phyloP scores from a whole-genome alignment of 2,329 filamentous ascomycete genomes.

The Aspergillus aculeatinus region DNA sequence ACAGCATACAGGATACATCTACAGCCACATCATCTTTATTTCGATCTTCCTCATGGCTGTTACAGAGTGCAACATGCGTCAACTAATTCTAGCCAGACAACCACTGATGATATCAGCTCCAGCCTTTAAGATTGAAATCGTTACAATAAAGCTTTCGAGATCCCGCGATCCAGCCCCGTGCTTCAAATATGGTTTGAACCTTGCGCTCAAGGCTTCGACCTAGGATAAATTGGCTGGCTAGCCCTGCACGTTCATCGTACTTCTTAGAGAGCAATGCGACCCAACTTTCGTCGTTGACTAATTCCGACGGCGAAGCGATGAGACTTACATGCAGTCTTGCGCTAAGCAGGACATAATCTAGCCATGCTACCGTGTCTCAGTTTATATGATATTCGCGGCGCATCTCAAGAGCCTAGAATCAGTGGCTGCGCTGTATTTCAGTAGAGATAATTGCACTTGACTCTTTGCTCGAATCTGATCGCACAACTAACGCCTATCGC shows the following conservation, averaged over 20 bases:
- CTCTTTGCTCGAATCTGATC: too few species aligned
- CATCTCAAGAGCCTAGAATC: too few species aligned
- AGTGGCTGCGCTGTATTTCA: too few species aligned
- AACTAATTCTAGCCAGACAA: background rate
- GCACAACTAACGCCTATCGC: too few species aligned
- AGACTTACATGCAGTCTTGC: too few species aligned
- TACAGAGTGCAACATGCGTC: background rate
- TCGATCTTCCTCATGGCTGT: constrained; percentile 1
- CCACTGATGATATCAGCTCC: background rate
- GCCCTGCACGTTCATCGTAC: background rate
- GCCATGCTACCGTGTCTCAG: too few species aligned
- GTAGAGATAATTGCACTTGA: too few species aligned
- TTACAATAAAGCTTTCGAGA: background rate
- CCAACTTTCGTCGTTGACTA: background rate
- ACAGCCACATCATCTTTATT: constrained; percentile 8
- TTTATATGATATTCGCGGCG: too few species aligned
- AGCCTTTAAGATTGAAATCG: background rate
- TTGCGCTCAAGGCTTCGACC: background rate
- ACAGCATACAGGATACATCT: background rate
- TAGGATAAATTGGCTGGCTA: background rate
- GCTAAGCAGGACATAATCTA: too few species aligned
- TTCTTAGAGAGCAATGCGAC: background rate
- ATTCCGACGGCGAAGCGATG: background rate
- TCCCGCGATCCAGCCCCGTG: background rate
- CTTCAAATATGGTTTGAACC: background rate